Base-by-base conservation (phyloP, 1,139 yeast genomes). In the Geotrichum cucujoidarum region DNA sequence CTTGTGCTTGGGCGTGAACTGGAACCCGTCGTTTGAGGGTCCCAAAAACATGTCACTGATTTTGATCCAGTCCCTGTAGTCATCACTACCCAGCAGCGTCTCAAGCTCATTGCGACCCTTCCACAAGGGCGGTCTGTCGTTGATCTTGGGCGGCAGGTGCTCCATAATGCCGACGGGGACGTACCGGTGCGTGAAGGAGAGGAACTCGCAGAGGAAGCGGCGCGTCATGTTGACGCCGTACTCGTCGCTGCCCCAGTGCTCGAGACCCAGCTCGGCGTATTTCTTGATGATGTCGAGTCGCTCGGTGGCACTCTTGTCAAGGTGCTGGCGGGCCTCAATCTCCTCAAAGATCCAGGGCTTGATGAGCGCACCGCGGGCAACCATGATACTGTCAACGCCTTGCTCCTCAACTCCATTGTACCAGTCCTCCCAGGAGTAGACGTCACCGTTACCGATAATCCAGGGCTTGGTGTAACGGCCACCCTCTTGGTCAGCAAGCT, bases 321-420 rank as follows among this genome's bases (percentile, higher is more conserved):
- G 68, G 63, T 89, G 83, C 66, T 92, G 97, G 60, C 81, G 80
- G 7, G 94, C 75, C 50, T 90, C 94, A 47, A 94, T 80, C 68
- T 92, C 99, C 70, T 94, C 97, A 60, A 92, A 92, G 43, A 92
- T 87, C 99, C 99, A 92, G 41, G 99, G 99, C 68, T 94, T 92
- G 65, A 94, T 90, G 57, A 92, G 77, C 0, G 97, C 97, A 48
- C 97, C 98, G 60, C 99, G 78, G 1, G 98, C 98, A 48, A 94
- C 90, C 97, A 94, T 92, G 20, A 89, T 95, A 32, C 94, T 81
- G 67, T 94, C 98, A 48, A 90, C 81, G 16, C 88, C 86, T 31
- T 46, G 43, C n/a, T 35, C 13, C 34, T 76, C 75, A 38, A 81
- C 73, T n/a, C 85, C 90, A 37, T 74, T 74, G 65, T 88, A 77